Evolutionary conservation across 2,329 filamentous ascomycete species (phyloP).

Genomic region (Hypoxylon sp.): DNA sequence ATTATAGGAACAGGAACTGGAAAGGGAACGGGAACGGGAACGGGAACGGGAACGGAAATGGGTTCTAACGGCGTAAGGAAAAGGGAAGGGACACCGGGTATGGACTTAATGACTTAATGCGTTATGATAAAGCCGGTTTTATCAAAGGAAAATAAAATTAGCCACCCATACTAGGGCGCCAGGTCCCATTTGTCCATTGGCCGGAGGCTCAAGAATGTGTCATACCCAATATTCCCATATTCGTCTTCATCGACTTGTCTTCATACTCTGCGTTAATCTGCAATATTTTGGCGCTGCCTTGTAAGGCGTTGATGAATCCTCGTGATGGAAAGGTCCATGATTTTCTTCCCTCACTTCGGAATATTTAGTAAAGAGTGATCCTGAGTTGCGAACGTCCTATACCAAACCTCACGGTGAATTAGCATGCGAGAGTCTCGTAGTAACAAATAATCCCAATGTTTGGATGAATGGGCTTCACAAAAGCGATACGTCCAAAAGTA

Average conservation of each 20-base stretch:
- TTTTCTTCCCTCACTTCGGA: not conserved
- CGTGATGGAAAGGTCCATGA: not conserved
- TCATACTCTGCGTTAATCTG: not conserved
- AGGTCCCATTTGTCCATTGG: not conserved
- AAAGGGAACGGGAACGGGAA: not conserved
- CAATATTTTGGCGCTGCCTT: not conserved
- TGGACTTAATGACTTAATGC: constrained; percentile 15
- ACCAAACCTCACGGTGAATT: not conserved
- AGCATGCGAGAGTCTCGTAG: not conserved
- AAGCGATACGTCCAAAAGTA: not conserved
- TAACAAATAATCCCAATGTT: not conserved
- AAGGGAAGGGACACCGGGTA: not conserved
- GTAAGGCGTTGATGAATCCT: not conserved
- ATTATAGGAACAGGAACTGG: not conserved
- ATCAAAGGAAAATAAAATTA: constrained; percentile 2
- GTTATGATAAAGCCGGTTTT: constrained; percentile 1
- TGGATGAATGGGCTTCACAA: not conserved
- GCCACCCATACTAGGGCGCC: not conserved
- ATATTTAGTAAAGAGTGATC: not conserved
- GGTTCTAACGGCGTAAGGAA: not conserved
- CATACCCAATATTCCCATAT: not conserved
- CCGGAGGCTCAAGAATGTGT: not conserved
- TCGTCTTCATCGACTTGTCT: not conserved
- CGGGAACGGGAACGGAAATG: not conserved
- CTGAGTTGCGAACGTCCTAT: not conserved